phyloP scores from a whole-genome alignment of 2,329 filamentous ascomycete species.

The Ascochyta fabae region DNA sequence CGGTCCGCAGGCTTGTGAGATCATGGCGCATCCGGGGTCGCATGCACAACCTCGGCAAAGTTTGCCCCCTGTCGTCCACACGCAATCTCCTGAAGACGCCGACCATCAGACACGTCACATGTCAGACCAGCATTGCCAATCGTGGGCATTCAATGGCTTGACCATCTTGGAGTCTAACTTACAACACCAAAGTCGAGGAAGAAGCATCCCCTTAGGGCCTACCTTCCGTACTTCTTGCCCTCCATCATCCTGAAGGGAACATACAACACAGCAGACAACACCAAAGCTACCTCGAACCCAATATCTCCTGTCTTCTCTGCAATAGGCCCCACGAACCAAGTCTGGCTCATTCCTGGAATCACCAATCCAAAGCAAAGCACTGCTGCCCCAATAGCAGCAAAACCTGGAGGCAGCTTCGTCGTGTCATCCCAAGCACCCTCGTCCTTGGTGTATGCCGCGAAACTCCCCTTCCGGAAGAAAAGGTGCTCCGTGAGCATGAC shows the following conservation, averaged over 20 bases:
- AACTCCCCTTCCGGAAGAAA: constrained; percentile 44
- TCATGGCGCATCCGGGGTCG: constrained; percentile 36
- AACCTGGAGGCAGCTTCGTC: constrained; percentile 49
- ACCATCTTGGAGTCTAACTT: no score
- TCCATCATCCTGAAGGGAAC: constrained; percentile 53
- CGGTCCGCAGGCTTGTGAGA: constrained; percentile 39
- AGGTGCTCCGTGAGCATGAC: constrained; percentile 48
- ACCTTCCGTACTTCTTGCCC: constrained; percentile 34
- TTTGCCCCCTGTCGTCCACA: neutral
- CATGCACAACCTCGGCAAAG: constrained; percentile 37
- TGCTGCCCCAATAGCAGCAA: constrained; percentile 50
- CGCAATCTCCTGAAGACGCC: constrained; percentile 21
- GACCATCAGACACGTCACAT: constrained; percentile 19
- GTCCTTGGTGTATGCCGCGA: constrained; percentile 46
- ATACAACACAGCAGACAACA: constrained; percentile 54
- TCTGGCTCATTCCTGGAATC: constrained; percentile 66
- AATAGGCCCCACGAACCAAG: constrained; percentile 68
- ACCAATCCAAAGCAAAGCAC: constrained; percentile 56
- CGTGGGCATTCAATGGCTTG: neutral
- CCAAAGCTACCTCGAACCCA: constrained; percentile 69
- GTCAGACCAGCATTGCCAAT: neutral
- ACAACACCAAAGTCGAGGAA: neutral
- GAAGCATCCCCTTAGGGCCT: neutral
- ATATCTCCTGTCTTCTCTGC: constrained; percentile 67
- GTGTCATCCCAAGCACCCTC: constrained; percentile 50